A percentile compares a stretch with the other conserved stretches of the same genome.
Conservation (phyloP, 805 yeast species). For the Jamesozyma piceae region DNA sequence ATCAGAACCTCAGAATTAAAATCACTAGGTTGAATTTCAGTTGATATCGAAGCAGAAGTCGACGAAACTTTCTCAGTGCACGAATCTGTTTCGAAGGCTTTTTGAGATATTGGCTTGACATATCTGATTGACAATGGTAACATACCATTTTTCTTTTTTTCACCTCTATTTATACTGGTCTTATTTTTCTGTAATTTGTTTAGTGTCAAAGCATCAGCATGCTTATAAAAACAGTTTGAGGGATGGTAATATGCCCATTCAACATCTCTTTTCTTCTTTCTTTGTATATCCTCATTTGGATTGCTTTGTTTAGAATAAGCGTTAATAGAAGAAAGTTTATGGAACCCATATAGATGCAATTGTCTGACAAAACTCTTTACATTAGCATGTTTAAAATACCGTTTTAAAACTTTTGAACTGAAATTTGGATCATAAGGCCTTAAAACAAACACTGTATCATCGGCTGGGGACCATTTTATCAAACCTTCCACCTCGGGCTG, state of each 20-base stretch:
- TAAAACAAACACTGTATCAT: slow-evolving; percentile 15
- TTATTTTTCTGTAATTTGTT: slow-evolving; percentile 26
- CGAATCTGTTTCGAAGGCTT: no score
- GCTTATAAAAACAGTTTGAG: slow-evolving; percentile 19
- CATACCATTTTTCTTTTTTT: slow-evolving; percentile 24
- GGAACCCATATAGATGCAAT: slow-evolving; percentile 93
- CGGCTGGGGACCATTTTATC: slow-evolving; percentile 22
- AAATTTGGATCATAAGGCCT: slow-evolving; percentile 24
- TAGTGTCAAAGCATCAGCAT: slow-evolving; percentile 15
- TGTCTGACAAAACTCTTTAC: slow-evolving; percentile 90
- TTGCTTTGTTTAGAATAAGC: neutral
- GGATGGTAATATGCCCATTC: slow-evolving; percentile 29
- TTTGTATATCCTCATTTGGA: slow-evolving; percentile 1
- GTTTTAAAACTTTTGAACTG: slow-evolving; percentile 35
- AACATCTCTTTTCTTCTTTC: slow-evolving; percentile 8
- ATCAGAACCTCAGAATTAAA: no score
- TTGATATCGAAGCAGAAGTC: no score
- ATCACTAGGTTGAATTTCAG: no score
- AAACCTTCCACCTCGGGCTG: slow-evolving; percentile 17
- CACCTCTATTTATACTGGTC: slow-evolving; percentile 25
- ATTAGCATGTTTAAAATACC: slow-evolving; percentile 87
- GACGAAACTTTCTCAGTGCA: no score
- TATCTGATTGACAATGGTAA: slow-evolving; percentile 25
- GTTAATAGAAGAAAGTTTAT: slow-evolving; percentile 42
- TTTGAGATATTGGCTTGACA: no score